phyloP scores from a whole-genome alignment of 192 early-diverging fungal genomes.

The Podila verticillata region DNA sequence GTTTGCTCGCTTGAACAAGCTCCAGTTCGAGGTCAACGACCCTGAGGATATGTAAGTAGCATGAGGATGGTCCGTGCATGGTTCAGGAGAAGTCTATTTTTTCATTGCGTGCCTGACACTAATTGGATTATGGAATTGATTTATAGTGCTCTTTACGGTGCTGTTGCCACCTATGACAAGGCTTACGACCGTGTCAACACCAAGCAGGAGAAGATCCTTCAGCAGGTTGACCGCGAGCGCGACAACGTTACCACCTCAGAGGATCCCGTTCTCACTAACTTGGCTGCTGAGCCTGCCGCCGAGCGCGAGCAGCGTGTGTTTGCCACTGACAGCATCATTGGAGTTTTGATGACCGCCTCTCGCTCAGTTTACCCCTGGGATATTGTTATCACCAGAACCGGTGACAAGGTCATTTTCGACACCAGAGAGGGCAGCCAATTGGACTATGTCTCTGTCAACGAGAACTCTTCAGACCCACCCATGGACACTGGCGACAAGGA shows the following conservation, averaged over 20 bases:
- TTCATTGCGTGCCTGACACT: neutral
- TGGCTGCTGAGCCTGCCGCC: constrained; percentile 22
- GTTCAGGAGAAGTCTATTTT: constrained; percentile 1
- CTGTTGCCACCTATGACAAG: constrained; percentile 80
- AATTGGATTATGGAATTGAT: neutral
- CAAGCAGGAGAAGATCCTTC: constrained; percentile 79
- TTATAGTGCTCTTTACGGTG: constrained; percentile 77
- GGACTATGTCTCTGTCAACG: constrained; percentile 94
- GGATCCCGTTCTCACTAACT: constrained; percentile 82
- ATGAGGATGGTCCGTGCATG: constrained; percentile 9
- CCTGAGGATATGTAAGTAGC: constrained; percentile 80
- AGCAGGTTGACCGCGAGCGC: constrained; percentile 70
- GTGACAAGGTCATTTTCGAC: constrained; percentile 88
- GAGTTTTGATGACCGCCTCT: constrained; percentile 92
- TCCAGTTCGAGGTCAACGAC: constrained; percentile 81
- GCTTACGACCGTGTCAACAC: constrained; percentile 86
- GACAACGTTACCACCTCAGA: constrained; percentile 85
- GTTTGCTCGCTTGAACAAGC: constrained; percentile 85
- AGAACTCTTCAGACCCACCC: constrained; percentile 93
- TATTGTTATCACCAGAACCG: constrained; percentile 86
- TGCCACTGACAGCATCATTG: constrained; percentile 90
- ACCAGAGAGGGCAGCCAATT: constrained; percentile 86
- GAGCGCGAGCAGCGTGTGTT: constrained; percentile 69
- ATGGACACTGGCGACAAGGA: constrained; percentile 90
- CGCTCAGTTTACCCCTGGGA: constrained; percentile 97